These are phyloP conservation scores for Neoarthrinium moseri DNA, from an alignment of 2,329 filamentous ascomycete genomes.

Conservation along the genomic window DNA sequence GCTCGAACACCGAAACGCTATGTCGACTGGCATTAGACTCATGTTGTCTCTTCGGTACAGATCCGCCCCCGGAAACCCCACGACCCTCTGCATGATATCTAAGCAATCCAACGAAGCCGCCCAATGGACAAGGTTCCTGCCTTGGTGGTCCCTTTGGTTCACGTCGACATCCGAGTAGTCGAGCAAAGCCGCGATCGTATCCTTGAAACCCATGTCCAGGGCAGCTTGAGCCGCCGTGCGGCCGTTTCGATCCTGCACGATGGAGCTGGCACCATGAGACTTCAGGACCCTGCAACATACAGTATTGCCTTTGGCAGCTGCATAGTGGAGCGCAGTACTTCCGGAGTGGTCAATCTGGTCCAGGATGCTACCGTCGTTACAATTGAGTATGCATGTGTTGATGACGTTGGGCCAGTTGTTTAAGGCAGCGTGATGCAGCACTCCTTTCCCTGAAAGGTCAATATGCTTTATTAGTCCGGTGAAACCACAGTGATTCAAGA, in stretches of 20 bases:
- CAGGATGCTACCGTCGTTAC: background rate
- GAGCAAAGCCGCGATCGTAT: background rate
- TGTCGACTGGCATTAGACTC: background rate
- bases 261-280: background rate
- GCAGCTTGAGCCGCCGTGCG: background rate
- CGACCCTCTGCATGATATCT: background rate
- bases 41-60: background rate
- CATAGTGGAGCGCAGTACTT: background rate
- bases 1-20: background rate
- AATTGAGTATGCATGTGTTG: background rate
- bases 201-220: background rate
- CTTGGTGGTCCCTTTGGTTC: background rate
- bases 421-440: background rate
- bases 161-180: background rate
- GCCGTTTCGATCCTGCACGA: background rate
- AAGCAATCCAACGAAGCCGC: background rate
- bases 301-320: background rate
- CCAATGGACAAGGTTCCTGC: background rate
- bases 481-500: background rate
- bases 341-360: background rate
- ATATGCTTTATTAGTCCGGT: background rate
- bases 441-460: background rate
- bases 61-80: background rate
- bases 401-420: background rate
- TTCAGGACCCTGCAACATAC: background rate